Conservation (phyloP, 2,329 filamentous ascomycete species). For the Pestalotiopsis sp. region DNA sequence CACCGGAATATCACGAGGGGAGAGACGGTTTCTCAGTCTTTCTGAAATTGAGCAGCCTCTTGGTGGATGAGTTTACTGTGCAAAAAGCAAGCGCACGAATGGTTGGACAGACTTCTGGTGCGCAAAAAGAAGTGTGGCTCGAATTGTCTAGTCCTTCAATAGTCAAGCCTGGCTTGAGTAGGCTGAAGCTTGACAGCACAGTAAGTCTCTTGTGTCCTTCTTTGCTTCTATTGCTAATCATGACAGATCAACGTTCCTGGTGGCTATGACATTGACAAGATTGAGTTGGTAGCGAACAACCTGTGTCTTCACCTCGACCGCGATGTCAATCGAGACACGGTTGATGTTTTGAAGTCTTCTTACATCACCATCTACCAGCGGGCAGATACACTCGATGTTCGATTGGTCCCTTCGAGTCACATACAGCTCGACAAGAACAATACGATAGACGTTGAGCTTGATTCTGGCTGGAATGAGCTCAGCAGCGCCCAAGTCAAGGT, state of each 20-base stretch:
- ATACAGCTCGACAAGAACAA: slow-evolving; percentile 81
- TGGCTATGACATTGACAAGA: slow-evolving; percentile 72
- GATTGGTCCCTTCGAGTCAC: slow-evolving; percentile 65
- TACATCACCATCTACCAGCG: slow-evolving; percentile 76
- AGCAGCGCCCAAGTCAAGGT: slow-evolving; percentile 61
- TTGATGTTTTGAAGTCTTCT: slow-evolving; percentile 58
- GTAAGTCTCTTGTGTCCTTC: slow-evolving; percentile 30
- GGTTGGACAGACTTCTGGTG: slow-evolving; percentile 53
- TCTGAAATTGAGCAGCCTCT: slow-evolving; percentile 69
- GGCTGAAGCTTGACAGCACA: slow-evolving; percentile 45
- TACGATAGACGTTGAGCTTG: slow-evolving; percentile 72
- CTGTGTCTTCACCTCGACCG: slow-evolving; percentile 68
- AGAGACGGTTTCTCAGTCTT: slow-evolving; percentile 75
- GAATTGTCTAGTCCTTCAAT: slow-evolving; percentile 47
- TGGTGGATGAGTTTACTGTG: slow-evolving; percentile 70
- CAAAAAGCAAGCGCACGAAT: slow-evolving; percentile 68
- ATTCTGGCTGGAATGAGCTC: slow-evolving; percentile 74
- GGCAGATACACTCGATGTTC: slow-evolving; percentile 67
- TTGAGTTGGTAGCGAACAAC: slow-evolving; percentile 66
- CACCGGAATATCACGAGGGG: slow-evolving; percentile 68
- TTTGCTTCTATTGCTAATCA: slow-evolving; percentile 30
- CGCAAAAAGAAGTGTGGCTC: slow-evolving; percentile 68
- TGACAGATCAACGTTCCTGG: slow-evolving; percentile 69
- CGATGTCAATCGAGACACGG: slow-evolving; percentile 48
- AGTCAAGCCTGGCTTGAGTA: slow-evolving; percentile 57